Conservation (phyloP, 345 rosid genomes). For the Eucalyptus curtisii region DNA sequence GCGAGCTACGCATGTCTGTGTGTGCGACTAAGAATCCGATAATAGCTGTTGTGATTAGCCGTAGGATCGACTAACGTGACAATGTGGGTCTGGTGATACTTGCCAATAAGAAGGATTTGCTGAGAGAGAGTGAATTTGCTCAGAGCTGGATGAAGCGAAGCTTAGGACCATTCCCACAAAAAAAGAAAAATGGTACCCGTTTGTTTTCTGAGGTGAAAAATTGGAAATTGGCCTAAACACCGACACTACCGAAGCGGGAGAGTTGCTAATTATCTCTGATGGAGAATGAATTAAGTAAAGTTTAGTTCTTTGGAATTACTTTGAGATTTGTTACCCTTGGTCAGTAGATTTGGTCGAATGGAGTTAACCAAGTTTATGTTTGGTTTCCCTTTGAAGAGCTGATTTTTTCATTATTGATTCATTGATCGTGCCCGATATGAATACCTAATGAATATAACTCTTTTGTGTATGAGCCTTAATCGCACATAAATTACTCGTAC, state of each 20-base stretch:
- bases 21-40: background rate
- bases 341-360: background rate
- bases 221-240: background rate
- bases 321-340: background rate
- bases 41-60: background rate
- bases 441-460: background rate
- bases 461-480: background rate
- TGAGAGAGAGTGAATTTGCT: background rate
- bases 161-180: background rate
- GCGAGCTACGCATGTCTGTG: background rate
- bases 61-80: background rate
- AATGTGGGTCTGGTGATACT: background rate
- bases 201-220: background rate
- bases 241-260: background rate
- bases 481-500: background rate
- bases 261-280: background rate
- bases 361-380: background rate
- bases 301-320: background rate
- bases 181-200: background rate
- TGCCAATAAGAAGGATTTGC: background rate
- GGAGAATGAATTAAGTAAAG: background rate
- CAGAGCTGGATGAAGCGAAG: background rate
- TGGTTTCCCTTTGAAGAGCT: background rate
- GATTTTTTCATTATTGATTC: background rate
- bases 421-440: rapidly evolving